These are phyloP conservation scores for Kentomonas sorsogonicus DNA, from an alignment of 208 protist genomes.

Conservation along the genomic window DNA sequence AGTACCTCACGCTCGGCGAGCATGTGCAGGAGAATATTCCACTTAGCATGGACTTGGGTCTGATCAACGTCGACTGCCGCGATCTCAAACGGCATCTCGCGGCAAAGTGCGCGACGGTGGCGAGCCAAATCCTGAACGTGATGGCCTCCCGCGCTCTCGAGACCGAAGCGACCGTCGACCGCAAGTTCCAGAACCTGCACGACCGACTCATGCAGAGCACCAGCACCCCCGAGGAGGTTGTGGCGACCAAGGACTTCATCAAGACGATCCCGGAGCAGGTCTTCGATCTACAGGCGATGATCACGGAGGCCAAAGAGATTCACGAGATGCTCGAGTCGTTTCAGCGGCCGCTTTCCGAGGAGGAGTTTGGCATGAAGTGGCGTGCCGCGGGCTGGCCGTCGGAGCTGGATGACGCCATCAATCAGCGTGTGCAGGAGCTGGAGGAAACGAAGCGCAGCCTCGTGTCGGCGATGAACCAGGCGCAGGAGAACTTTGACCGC, in stretches of 20 bases:
- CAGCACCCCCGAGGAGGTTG: slow-evolving; percentile 86
- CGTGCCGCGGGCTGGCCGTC: slow-evolving; percentile 85
- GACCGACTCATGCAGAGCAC: slow-evolving; percentile 56
- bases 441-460: slow-evolving; percentile 87
- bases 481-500: slow-evolving; percentile 81
- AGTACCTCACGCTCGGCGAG: slow-evolving; percentile 45
- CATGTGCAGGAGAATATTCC: slow-evolving; percentile 66
- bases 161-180: slow-evolving; percentile 66
- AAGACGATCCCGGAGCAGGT: slow-evolving; percentile 85
- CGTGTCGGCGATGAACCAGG: slow-evolving; percentile 72
- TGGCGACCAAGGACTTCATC: slow-evolving; percentile 86
- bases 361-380: slow-evolving; percentile 94
- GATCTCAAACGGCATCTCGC: slow-evolving; percentile 67
- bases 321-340: slow-evolving; percentile 91
- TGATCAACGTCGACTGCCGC: slow-evolving; percentile 73
- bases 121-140: slow-evolving; percentile 54
- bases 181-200: slow-evolving; percentile 62
- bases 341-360: slow-evolving; percentile 75
- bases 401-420: slow-evolving; percentile 86
- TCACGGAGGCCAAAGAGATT: slow-evolving; percentile 72
- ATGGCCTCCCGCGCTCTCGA: slow-evolving; percentile 64
- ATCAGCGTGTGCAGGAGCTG: slow-evolving; percentile 87
- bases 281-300: slow-evolving; percentile 69
- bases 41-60: slow-evolving; percentile 52
- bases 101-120: slow-evolving; percentile 70